phyloP scores from a whole-genome alignment of 108 stramenopile genomes.

The Nannochloropsis salina region DNA sequence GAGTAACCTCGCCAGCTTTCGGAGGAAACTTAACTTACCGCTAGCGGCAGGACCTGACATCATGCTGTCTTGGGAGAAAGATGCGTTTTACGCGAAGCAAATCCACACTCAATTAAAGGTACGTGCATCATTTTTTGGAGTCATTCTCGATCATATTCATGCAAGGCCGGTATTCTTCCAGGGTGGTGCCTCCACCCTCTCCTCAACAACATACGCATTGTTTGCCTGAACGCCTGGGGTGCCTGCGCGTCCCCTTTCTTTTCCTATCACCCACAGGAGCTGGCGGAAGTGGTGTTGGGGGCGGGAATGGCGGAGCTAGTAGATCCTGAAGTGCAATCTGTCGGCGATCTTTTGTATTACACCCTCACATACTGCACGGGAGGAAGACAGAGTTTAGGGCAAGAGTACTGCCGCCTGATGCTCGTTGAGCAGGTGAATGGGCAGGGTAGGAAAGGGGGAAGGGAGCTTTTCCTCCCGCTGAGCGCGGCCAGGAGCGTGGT shows the following conservation, averaged over 20 bases:
- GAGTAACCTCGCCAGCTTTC: neutral
- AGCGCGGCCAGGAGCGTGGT: neutral
- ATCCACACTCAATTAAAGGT: constrained; percentile 17
- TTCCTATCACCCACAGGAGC: neutral
- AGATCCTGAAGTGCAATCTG: neutral
- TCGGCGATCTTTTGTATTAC: neutral
- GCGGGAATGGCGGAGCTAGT: constrained; percentile 7
- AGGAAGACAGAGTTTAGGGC: neutral
- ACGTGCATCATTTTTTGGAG: neutral
- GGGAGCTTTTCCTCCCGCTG: neutral
- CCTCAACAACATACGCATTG: too few relatives aligned
- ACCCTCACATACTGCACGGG: neutral
- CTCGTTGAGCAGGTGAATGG: neutral
- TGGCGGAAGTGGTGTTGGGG: neutral
- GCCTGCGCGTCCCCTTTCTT: too few relatives aligned
- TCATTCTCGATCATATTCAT: too few relatives aligned
- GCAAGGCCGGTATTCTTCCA: too few relatives aligned
- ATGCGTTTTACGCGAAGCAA: neutral
- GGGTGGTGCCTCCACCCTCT: too few relatives aligned
- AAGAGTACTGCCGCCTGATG: constrained; percentile 20
- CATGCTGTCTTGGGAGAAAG: constrained; percentile 7
- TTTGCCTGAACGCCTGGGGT: too few relatives aligned
- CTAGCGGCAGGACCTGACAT: constrained; percentile 14
- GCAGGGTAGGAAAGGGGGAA: neutral
- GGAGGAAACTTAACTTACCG: neutral